phyloP scores from a whole-genome alignment of 23 red algal species.

The Cyanidium caldarium region DNA sequence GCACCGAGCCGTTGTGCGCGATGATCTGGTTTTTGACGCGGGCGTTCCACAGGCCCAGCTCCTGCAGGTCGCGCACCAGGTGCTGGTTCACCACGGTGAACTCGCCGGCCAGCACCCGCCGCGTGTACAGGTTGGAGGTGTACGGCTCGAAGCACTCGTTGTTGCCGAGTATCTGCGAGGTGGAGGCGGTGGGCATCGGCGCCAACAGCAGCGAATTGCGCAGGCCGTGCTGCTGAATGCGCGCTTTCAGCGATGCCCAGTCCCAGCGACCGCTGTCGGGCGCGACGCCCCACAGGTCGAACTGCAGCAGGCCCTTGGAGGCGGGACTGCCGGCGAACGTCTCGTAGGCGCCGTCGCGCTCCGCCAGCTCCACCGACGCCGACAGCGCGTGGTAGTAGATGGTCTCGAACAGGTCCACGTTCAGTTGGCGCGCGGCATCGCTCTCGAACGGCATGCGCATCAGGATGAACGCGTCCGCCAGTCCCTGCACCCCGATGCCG shows the following conservation, averaged over 20 bases:
- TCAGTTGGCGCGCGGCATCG: conserved; percentile 70
- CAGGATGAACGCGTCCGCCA: conserved; percentile 94
- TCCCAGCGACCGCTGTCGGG: conserved; percentile 70
- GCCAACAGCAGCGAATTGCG: conserved; percentile 93
- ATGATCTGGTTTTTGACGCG: conserved; percentile 88
- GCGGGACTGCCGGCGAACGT: conserved; percentile 76
- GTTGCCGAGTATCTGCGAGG: conserved; percentile 97
- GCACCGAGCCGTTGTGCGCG: conserved; percentile 66
- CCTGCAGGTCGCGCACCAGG: conserved; percentile 85
- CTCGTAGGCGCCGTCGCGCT: conserved; percentile 50
- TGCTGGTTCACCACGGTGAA: conserved; percentile 97
- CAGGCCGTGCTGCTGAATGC: conserved; percentile 44
- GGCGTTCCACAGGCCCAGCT: conserved; percentile 70
- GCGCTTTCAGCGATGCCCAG: conserved; percentile 50
- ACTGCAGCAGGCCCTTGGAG: conserved; percentile 70
- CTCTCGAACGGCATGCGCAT: conserved; percentile 95
- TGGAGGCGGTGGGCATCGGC: conserved; percentile 97
- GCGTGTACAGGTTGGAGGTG: conserved; percentile 86
- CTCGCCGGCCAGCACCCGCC: conserved; percentile 82
- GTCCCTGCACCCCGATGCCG: conserved; percentile 85
- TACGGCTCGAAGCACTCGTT: conserved; percentile 99
- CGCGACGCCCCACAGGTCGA: conserved; percentile 80
- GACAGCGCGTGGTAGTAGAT: conserved; percentile 78
- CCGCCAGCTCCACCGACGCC: conserved; percentile 57
- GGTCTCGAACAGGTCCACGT: conserved; percentile 79